These are phyloP conservation scores for Hevea brasiliensis DNA, from an alignment of 345 rosid genomes.

Conservation along the genomic window DNA sequence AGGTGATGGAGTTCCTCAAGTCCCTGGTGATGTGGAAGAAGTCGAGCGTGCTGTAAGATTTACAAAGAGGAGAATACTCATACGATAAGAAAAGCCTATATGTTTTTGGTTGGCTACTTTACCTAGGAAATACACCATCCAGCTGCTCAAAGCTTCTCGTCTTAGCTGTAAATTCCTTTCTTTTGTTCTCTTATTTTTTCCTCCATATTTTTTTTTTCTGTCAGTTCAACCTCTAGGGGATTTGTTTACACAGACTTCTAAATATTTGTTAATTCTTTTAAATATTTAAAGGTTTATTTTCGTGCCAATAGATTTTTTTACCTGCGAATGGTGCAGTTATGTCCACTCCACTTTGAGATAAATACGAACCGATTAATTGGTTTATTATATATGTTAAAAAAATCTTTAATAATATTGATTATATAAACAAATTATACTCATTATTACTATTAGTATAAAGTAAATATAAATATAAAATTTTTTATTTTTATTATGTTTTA, in stretches of 20 bases:
- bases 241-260: constrained; percentile 2
- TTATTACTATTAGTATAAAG: too few species aligned
- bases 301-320: too few species aligned
- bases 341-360: too few species aligned
- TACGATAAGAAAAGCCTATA: constrained; percentile 15
- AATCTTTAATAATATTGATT: too few species aligned
- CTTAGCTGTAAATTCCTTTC: constrained; percentile 43
- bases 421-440: too few species aligned
- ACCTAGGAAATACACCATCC: constrained; percentile 15
- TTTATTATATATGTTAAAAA: too few species aligned
- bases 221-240: constrained; percentile 7
- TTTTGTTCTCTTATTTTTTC: constrained; percentile 10
- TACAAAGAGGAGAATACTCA: constrained; percentile 10
- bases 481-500: too few species aligned
- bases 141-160: constrained; percentile 28
- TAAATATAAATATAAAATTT: too few species aligned
- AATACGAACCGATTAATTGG: too few species aligned
- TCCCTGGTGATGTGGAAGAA: constrained; percentile 72
- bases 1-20: constrained; percentile 93
- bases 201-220: constrained; percentile 4
- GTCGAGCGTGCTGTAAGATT: constrained; percentile 36
- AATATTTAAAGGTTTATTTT: background rate
- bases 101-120: background rate
- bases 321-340: too few species aligned
- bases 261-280: constrained; percentile 42